These are phyloP conservation scores for Pleurotus sapidus DNA, from an alignment of 768 basidiomycete genomes.

Conservation along the genomic window DNA sequence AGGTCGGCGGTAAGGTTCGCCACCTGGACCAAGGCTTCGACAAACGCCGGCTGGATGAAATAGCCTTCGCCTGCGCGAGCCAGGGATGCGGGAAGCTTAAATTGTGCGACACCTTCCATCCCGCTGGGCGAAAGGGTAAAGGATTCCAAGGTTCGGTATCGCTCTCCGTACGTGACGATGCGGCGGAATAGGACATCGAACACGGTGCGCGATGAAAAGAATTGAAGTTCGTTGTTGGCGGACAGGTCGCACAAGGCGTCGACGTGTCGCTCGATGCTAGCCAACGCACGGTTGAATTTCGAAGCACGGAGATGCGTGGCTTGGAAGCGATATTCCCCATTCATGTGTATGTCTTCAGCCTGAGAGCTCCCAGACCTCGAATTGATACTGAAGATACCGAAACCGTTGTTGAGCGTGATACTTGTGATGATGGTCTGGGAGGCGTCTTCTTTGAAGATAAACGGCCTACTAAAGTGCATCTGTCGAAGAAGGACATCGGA, in stretches of 20 bases:
- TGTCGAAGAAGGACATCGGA: neutral
- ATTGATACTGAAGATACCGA: neutral
- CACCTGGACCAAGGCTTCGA: neutral
- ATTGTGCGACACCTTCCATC: neutral
- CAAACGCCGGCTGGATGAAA: neutral
- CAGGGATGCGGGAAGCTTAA: neutral
- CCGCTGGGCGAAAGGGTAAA: neutral
- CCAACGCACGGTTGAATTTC: neutral
- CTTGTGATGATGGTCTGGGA: neutral
- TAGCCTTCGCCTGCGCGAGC: neutral
- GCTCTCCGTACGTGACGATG: neutral
- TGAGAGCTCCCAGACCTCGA: neutral
- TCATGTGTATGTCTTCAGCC: neutral
- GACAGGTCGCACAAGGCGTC: neutral
- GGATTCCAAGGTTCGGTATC: neutral
- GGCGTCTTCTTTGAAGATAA: neutral
- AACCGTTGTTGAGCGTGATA: neutral
- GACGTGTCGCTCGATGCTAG: neutral
- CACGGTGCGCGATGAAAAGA: neutral
- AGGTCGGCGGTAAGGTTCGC: neutral
- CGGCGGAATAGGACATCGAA: neutral
- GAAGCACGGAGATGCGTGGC: neutral
- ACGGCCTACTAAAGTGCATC: neutral
- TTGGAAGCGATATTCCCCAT: neutral
- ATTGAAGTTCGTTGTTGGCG: neutral